A percentile compares a stretch with the other conserved stretches of the same genome.
phyloP scores from a whole-genome alignment of 345 rosid species.

The Hypericum perforatum region DNA sequence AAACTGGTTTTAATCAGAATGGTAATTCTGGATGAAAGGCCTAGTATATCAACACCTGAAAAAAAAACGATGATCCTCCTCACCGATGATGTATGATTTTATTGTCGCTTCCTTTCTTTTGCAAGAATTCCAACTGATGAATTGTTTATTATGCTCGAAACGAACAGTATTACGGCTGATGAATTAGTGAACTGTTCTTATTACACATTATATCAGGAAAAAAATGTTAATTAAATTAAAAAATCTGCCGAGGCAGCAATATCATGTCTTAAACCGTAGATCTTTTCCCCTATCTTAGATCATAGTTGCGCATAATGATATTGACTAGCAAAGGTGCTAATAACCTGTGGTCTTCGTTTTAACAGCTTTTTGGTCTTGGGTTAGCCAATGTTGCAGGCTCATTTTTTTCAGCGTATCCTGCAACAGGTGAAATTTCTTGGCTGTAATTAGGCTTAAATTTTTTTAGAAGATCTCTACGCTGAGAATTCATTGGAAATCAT shows the following conservation, averaged over 20 bases:
- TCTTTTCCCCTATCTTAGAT: too few relatives aligned
- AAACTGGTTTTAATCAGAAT: background rate
- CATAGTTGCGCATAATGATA: too few relatives aligned
- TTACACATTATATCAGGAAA: too few relatives aligned
- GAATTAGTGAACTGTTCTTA: too few relatives aligned
- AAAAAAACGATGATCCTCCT: conserved; percentile 3
- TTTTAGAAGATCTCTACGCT: background rate
- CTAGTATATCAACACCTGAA: conserved; percentile 1
- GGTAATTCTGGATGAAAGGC: conserved; percentile 3
- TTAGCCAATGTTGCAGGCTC: conserved; percentile 85
- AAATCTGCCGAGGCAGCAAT: too few relatives aligned
- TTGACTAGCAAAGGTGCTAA: background rate
- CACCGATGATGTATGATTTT: background rate
- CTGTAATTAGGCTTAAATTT: conserved; percentile 12
- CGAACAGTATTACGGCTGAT: background rate
- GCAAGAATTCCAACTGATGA: background rate
- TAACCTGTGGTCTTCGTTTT: conserved; percentile 2
- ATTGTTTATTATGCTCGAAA: conserved; percentile 4
- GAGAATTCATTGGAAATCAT: background rate
- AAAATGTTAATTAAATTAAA: too few relatives aligned
- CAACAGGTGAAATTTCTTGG: conserved; percentile 62
- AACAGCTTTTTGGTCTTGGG: conserved; percentile 96
- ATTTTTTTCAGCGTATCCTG: conserved; percentile 77
- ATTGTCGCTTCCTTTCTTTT: background rate
- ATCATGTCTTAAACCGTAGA: too few relatives aligned